Evolutionary conservation across 768 basidiomycete genomes (phyloP).

Genomic region (Lanmaoa pseudosensibilis): DNA sequence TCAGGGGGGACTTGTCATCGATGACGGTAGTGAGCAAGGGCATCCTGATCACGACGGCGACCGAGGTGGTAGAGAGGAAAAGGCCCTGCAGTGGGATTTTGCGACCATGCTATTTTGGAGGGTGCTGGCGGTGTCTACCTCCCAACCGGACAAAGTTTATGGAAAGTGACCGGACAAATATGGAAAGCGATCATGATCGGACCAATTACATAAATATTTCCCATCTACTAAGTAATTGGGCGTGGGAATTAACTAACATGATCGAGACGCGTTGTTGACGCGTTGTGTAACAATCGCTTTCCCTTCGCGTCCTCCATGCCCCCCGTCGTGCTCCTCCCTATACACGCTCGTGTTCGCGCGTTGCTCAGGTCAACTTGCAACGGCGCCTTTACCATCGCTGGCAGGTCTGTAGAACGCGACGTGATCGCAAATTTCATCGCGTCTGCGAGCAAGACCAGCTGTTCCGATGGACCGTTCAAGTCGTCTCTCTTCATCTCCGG

Average conservation of each 20-base stretch:
- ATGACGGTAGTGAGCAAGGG: conserved; percentile 26
- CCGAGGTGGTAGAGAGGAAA: not conserved
- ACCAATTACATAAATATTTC: too few relatives aligned
- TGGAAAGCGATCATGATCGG: too few relatives aligned
- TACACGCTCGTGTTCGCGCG: conserved; percentile 65
- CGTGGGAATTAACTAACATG: conserved; percentile 14
- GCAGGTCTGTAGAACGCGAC: conserved; percentile 64
- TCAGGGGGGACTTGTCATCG: conserved; percentile 37
- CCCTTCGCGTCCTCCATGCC: conserved; percentile 56
- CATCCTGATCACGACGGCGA: conserved; percentile 12
- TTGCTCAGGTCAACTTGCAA: conserved; percentile 73
- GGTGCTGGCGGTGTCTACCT: not conserved
- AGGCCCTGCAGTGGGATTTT: too few relatives aligned
- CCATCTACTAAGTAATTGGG: too few relatives aligned
- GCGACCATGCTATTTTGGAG: too few relatives aligned
- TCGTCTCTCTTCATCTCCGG: conserved; percentile 86
- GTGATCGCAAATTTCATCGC: conserved; percentile 59
- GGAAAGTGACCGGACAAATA: too few relatives aligned
- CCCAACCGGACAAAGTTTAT: too few relatives aligned
- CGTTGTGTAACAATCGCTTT: conserved; percentile 39
- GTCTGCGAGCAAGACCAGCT: conserved; percentile 44
- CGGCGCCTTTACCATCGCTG: conserved; percentile 52
- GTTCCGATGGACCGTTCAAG: conserved; percentile 16
- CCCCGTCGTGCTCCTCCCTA: conserved; percentile 41
- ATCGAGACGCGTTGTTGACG: conserved; percentile 30